Base-by-base conservation (phyloP, 2,329 filamentous ascomycete species). In the Penicillium expansum region DNA sequence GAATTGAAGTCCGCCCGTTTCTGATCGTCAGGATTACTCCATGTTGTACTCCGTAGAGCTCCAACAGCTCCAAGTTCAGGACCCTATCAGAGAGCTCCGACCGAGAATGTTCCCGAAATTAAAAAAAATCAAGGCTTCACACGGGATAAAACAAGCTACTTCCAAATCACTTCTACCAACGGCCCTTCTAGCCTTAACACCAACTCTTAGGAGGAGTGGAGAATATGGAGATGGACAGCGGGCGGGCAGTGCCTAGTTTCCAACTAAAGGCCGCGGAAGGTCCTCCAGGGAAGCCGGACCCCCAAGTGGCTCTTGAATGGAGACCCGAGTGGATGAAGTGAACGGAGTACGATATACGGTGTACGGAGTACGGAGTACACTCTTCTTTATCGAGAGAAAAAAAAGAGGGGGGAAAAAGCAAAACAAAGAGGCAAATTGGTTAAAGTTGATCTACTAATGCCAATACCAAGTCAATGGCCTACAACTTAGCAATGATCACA, bases 181-280 rank as follows among this genome's bases (percentile, higher is more conserved):
- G 42, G 48, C 42, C 52, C 38, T 39, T 57, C 52, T 55, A 54
- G 49, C 49, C 47, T 54, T 22, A 38, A 54, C 7, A 43, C 38
- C 52, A 57, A 47, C 49, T 55, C 29, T 51, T 43, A 38, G 55
- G 11, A 53, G 24, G 38, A 48, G 53, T 61, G 57, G 57, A 58
- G 58, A 48, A 51, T 16, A 51, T 60, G 62, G 62, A 62, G 57
- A 67, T 70, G 63, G 63, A 62, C 27, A 58, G 56, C 64, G 60
- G 66, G 61, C 62, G 63, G 67, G 64, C 63, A 63, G 63, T 60
- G 67, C 47, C 64, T 65, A 62, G 62, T 58, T 55, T 56, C 48
- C 41, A 50, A 53, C 54, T 51, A 44, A 60, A 51, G 47, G 53
- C 54, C 64, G 62, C 61, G 62, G 63, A 67, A 66, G 55, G 55